Conservation (phyloP, 805 yeast genomes). For the Pichia rugopelliculosa region DNA sequence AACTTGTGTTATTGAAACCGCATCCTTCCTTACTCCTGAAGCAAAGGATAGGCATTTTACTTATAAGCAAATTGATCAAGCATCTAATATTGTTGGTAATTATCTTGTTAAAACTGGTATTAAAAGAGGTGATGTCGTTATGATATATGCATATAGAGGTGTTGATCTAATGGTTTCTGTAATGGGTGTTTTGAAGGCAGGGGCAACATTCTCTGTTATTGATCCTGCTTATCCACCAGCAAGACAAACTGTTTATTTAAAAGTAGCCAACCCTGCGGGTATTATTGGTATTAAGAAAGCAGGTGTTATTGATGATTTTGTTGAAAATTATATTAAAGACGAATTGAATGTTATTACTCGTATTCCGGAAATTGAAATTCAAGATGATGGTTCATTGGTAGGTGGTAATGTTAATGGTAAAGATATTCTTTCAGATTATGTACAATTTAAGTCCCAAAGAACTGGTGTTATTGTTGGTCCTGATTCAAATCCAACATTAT, state of each 20-base stretch:
- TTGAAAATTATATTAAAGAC: slow-evolving; percentile 64
- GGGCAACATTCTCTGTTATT: slow-evolving; percentile 96
- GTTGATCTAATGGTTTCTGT: slow-evolving; percentile 96
- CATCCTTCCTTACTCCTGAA: slow-evolving; percentile 49
- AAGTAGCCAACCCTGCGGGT: slow-evolving; percentile 91
- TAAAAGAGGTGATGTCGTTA: slow-evolving; percentile 86
- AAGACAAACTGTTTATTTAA: slow-evolving; percentile 85
- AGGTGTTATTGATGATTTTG: slow-evolving; percentile 70
- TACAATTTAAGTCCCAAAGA: slow-evolving; percentile 42
- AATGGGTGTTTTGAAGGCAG: slow-evolving; percentile 96
- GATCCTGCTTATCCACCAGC: slow-evolving; percentile 99
- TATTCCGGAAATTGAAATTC: slow-evolving; percentile 70
- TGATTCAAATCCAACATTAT: slow-evolving; percentile 91
- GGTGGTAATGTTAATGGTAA: slow-evolving; percentile 44
- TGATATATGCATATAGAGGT: slow-evolving; percentile 96
- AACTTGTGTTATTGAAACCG: slow-evolving; percentile 89
- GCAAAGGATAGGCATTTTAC: slow-evolving; percentile 65
- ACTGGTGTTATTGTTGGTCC: slow-evolving; percentile 96
- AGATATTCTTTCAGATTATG: slow-evolving; percentile 47
- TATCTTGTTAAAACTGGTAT: slow-evolving; percentile 77
- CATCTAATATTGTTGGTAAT: slow-evolving; percentile 90
- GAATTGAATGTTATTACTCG: slow-evolving; percentile 68
- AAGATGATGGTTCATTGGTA: slow-evolving; percentile 61
- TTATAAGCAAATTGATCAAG: slow-evolving; percentile 82
- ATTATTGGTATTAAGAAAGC: slow-evolving; percentile 87